Evolutionary conservation across 768 basidiomycete species (phyloP), one percentile per base, ranked within the genome.

Genomic region (Mycena epipterygia): DNA sequence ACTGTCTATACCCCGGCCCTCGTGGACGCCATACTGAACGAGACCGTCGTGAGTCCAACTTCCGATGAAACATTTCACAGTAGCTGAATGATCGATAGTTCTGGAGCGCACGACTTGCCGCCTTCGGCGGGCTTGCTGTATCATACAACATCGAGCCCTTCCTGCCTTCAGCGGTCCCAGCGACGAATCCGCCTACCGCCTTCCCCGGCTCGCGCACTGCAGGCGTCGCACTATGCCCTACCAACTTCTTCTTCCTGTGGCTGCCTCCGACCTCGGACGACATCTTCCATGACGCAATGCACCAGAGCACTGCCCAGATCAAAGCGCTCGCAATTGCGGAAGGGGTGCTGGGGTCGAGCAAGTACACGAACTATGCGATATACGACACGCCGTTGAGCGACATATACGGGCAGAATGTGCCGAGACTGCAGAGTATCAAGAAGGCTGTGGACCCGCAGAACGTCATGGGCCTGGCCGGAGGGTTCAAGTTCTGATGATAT

Each of bases 391-490:
- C 89, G 0, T 60, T 90, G 25, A 78, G 83, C 60, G 68, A 76
- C 13, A 80, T 93, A 32, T 91, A 89, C 71, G 90, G 89, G 3
- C 71, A 49, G 3, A 88, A 90, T 66, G 55, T 92, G 3, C 75
- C 76, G 16, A 76, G 55, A 58, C 73, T 91, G 67, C 68, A 75
- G 62, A 68, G 60, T 14, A 76, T 91, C 19, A 89, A 87, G 74
- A 74, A 68, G 64, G 62, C 55, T 25, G 82, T 88, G 60, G 91
- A 93, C 76, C 91, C 91, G 0, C 58, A 79, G 12, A 84, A 88
- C 73, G 83, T 91, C 44, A 93, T 93, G 90, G 86, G 84, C 19
- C 85, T 91, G 21, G 84, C 91, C n/a, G 91, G 91, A 7, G 91
- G 91, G 9, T 91, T 86, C 77, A 91, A 90, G 78, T 79, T 89